Percentiles rank a stretch among this genome's conserved stretches.
Conservation (phyloP, 139 green algal genomes). For the Mesotaenium endlicherianum region DNA sequence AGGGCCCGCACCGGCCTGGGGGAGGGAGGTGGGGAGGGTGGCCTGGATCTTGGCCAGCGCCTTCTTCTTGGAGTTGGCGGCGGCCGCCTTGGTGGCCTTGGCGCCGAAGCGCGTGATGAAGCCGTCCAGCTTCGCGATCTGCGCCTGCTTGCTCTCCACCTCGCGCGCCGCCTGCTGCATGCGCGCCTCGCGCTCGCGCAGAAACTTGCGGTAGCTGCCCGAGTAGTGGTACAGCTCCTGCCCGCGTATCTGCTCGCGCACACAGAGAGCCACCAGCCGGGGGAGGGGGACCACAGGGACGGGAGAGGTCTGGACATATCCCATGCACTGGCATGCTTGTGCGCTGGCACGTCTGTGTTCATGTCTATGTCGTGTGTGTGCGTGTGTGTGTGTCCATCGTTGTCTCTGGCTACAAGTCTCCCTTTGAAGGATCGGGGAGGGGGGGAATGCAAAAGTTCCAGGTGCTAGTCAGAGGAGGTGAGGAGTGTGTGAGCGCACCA, state of each 20-base stretch:
- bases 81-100: constrained; percentile 68
- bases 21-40: neutral
- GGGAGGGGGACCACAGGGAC: too few species aligned
- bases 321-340: too few species aligned
- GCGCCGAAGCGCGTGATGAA: constrained; percentile 74
- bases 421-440: too few species aligned
- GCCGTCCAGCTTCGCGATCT: constrained; percentile 65
- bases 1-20: neutral
- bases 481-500: too few species aligned
- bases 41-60: constrained; percentile 49
- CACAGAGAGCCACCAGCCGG: too few species aligned
- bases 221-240: constrained; percentile 67
- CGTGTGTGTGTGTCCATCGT: too few species aligned
- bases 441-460: too few species aligned
- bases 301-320: too few species aligned
- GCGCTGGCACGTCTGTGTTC: too few species aligned
- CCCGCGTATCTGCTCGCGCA: constrained; percentile 55
- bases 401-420: too few species aligned
- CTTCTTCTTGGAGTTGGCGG: constrained; percentile 65
- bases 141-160: constrained; percentile 55
- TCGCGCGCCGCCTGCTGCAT: constrained; percentile 42
- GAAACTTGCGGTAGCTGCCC: constrained; percentile 65
- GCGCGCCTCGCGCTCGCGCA: constrained; percentile 61
- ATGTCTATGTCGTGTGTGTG: too few species aligned
- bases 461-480: too few species aligned